phyloP scores from a whole-genome alignment of 2,329 filamentous ascomycete genomes.

The Dactylellina haptotyla region DNA sequence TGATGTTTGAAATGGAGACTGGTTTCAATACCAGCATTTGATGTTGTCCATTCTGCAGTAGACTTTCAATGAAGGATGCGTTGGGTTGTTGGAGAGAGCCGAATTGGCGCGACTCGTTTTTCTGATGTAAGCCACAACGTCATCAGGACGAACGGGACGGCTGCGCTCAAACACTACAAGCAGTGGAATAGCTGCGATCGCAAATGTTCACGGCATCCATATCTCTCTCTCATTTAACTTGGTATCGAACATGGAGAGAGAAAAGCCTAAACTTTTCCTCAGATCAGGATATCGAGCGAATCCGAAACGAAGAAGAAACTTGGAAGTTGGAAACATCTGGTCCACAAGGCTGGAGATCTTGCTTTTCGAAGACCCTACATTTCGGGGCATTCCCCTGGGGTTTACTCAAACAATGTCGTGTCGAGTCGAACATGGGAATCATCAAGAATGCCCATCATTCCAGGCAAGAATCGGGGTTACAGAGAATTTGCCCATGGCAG shows the following conservation, averaged over 20 bases:
- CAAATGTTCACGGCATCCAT: too few relatives aligned
- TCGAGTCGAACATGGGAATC: conserved; percentile 33
- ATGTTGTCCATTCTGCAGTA: too few relatives aligned
- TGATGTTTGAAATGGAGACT: too few relatives aligned
- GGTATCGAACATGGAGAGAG: conserved; percentile 11
- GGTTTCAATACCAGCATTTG: too few relatives aligned
- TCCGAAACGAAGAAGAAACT: conserved; percentile 33
- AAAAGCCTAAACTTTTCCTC: conserved; percentile 1
- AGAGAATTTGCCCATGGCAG: conserved; percentile 31
- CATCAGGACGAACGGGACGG: background rate
- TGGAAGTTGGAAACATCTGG: conserved; percentile 12
- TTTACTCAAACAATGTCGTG: too few relatives aligned
- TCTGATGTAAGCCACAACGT: background rate
- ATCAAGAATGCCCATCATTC: conserved; percentile 33
- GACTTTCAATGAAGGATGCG: too few relatives aligned
- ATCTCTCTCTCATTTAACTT: background rate
- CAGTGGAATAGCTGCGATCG: too few relatives aligned
- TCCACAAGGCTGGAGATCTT: conserved; percentile 37
- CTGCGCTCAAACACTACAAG: background rate
- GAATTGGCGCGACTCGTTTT: too few relatives aligned
- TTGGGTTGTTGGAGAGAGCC: too few relatives aligned
- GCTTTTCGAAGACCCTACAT: conserved; percentile 6
- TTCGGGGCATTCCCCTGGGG: background rate
- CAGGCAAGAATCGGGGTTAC: conserved; percentile 5
- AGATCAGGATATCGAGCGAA: background rate